These are phyloP conservation scores for Globisporangium abappressorium DNA, from an alignment of 352 stramenopile species.

Conservation along the genomic window DNA sequence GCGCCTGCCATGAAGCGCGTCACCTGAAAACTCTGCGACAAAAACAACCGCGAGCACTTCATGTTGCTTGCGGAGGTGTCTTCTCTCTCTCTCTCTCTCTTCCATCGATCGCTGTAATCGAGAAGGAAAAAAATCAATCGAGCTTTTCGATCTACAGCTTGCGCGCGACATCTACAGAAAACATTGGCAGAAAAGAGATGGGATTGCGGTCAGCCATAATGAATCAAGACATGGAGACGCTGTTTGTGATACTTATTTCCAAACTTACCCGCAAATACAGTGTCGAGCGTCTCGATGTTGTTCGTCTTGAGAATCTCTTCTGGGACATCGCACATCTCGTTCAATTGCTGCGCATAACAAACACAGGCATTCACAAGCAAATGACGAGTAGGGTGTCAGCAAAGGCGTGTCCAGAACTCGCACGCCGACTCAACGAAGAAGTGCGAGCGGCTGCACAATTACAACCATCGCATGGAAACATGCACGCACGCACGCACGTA, in stretches of 20 bases:
- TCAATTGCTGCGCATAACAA: constrained; percentile 48
- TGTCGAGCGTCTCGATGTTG: constrained; percentile 69
- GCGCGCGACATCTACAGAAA: constrained; percentile 16
- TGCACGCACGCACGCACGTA: constrained; percentile 29
- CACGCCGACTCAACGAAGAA: not conserved
- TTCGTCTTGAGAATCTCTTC: constrained; percentile 70
- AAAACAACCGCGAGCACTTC: not conserved
- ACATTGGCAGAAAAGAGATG: not conserved
- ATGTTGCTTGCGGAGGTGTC: not conserved
- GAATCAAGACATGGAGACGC: not conserved
- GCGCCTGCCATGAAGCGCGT: constrained; percentile 1
- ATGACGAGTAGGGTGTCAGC: not conserved
- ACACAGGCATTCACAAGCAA: not conserved
- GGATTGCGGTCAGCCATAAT: not conserved
- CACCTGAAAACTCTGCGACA: not conserved
- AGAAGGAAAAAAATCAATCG: not conserved
- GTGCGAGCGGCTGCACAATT: not conserved
- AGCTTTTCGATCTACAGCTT: constrained; percentile 11
- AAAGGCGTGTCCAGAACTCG: not conserved
- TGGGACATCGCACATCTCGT: constrained; percentile 82
- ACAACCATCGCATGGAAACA: not conserved
- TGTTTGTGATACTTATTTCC: not conserved
- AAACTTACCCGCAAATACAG: constrained; percentile 64
- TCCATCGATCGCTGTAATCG: not conserved
- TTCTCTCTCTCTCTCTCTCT: constrained; percentile 6